phyloP scores from a whole-genome alignment of 345 rosid genomes.

The Dimocarpus longan region DNA sequence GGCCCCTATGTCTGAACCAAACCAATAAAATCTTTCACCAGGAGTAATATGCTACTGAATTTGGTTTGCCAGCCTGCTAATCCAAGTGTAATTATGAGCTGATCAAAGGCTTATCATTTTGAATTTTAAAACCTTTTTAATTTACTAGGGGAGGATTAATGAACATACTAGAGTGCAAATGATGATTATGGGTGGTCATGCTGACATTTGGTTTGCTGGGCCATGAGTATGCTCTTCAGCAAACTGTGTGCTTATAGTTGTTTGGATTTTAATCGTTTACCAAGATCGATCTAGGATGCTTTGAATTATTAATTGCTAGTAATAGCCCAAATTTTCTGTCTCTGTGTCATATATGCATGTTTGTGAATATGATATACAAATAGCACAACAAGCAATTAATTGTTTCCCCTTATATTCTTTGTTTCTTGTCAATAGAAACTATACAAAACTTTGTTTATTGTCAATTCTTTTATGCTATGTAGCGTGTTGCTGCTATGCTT shows the following conservation, averaged over 20 bases:
- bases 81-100: neutral
- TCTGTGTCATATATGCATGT: neutral
- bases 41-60: neutral
- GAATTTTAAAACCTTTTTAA: neutral
- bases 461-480: neutral
- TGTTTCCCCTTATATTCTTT: neutral
- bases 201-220: neutral
- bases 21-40: neutral
- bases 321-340: neutral
- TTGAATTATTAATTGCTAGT: neutral
- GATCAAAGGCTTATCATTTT: neutral
- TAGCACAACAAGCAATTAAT: neutral
- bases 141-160: neutral
- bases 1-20: neutral
- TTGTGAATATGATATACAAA: neutral
- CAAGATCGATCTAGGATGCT: neutral
- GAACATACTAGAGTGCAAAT: neutral
- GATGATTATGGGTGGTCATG: neutral
- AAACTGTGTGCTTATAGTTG: slow-evolving; percentile 2
- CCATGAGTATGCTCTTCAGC: neutral
- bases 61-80: neutral
- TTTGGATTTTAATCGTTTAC: neutral
- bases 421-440: neutral
- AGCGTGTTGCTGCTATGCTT: neutral
- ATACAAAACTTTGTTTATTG: neutral